Evolutionary conservation across 75 land plant genomes (phyloP).

Genomic region (Pseudotsuga menziesii): DNA sequence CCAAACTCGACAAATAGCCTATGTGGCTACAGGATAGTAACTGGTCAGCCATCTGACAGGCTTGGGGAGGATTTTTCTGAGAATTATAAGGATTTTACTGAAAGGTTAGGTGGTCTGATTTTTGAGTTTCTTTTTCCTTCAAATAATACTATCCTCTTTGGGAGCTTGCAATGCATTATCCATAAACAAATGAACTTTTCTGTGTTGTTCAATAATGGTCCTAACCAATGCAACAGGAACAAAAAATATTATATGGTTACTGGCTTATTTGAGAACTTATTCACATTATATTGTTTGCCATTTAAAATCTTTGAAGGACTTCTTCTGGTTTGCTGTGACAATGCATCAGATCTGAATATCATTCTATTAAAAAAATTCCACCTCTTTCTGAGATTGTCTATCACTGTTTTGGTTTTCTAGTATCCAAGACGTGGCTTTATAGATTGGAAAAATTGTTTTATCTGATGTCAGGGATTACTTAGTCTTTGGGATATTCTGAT

Average conservation of each 20-base stretch:
- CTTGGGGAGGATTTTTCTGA: conserved; percentile 97
- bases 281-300: no score
- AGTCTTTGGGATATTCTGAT: no score
- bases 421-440: no score
- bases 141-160: not conserved
- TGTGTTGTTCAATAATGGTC: not conserved
- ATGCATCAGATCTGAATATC: no score
- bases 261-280: no score
- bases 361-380: no score
- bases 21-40: conserved; percentile 96
- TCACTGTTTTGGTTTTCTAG: no score
- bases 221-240: not conserved
- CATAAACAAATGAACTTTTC: not conserved
- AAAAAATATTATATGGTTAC: not conserved
- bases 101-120: conserved; percentile 49
- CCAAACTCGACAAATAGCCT: conserved; percentile 95
- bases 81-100: conserved; percentile 79
- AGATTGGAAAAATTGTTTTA: no score
- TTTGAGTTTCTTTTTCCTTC: not conserved
- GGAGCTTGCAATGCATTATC: not conserved
- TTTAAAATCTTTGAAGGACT: no score
- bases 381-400: no score
- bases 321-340: no score
- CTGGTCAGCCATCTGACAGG: conserved; percentile 98
- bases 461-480: no score